A percentile compares a stretch with the other conserved stretches of the same genome.
Evolutionary conservation across 345 rosid genomes (phyloP).

Genomic region (Eucalyptus sp.): DNA sequence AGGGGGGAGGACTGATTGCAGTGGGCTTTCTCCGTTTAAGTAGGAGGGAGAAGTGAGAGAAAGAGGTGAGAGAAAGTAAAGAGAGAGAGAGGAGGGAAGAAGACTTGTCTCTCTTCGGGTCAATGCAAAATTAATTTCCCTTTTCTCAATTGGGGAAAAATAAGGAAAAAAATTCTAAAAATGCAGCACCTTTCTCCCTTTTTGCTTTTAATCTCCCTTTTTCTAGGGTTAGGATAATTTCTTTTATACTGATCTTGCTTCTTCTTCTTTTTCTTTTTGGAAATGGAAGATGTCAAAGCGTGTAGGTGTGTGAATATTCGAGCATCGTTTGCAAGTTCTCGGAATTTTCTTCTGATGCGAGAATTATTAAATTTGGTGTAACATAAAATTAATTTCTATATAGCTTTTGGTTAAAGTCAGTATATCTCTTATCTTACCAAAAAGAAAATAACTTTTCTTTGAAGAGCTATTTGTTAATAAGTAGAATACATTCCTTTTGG

Average conservation of each 20-base stretch:
- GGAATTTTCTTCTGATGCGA: rapidly evolving
- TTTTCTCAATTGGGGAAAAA: not conserved
- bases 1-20: rapidly evolving
- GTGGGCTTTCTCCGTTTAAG: rapidly evolving
- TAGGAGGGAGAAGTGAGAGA: not conserved
- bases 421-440: no score
- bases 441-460: not conserved
- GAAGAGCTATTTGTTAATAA: rapidly evolving
- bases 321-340: rapidly evolving
- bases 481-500: not conserved
- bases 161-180: no score
- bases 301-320: not conserved
- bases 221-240: no score
- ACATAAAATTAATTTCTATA: not conserved
- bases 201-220: no score
- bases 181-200: no score
- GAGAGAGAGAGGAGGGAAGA: not conserved
- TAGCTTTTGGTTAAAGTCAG: rapidly evolving
- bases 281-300: rapidly evolving
- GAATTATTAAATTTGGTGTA: not conserved
- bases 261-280: rapidly evolving
- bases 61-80: rapidly evolving
- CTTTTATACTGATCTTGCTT: no score
- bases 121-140: not conserved
- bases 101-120: not conserved